Evolutionary conservation across 306 rosid species (phyloP), one percentile per base, ranked within the genome.

Genomic region (Quercus parvula): DNA sequence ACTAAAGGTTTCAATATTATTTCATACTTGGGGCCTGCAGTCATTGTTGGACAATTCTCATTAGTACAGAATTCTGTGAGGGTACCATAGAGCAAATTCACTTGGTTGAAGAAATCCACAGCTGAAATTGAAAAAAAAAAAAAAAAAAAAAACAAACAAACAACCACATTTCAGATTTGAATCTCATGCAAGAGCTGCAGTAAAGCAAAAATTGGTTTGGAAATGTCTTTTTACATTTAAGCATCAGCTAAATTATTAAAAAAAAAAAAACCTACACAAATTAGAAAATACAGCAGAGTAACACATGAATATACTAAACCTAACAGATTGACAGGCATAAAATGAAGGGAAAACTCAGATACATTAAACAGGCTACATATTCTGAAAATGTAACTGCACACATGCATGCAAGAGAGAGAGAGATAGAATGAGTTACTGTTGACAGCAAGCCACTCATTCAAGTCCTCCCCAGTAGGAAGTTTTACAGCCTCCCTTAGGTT

Each of bases 31-130:
- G 99, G 99, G 79, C 99, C 99, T 54, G 98, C 99, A 83, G 97
- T 90, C 99, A 96, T 96, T 73, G 99, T 96, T 71, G 97, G 97
- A 77, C 99, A 96, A 88, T 86, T 93, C 85, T 96, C 96, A 8
- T 98, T 82, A 78, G 96, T 96, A 76, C 98, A 96, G 89, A 96
- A 96, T 85, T 93, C 99, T 71, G 97, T 96, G 85, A 96, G 98
- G 85, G 99, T 96, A 71, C 98, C 98, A 83, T 83, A 96, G 41
- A 96, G 95, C 89, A 96, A 92, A 89, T 96, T 93, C 93, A 93
- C 98, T 89, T 96, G 99, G 87, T 96, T 96, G 94, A 96, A 96
- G 88, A 96, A 96, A 90, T 96, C 99, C 75, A 96, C 99, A 79
- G 98, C 98, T 96, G 97, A 81, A 89, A 84, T 74, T 73, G 71